phyloP scores from a whole-genome alignment of 768 basidiomycete genomes.

The Lactifluus echinatus region DNA sequence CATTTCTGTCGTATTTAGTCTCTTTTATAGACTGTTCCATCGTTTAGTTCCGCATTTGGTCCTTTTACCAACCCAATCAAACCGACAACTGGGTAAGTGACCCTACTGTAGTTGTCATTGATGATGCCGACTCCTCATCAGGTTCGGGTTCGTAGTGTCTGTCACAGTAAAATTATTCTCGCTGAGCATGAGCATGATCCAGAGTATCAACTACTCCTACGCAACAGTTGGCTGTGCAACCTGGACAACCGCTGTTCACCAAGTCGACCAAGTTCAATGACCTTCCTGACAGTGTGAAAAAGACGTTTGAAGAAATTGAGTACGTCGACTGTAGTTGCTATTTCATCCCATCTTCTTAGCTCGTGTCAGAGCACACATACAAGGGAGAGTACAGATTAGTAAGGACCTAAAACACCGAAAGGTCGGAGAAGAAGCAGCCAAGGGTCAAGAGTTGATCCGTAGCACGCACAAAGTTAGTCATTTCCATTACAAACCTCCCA shows the following conservation, averaged over 20 bases:
- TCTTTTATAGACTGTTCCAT: neutral
- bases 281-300: constrained; percentile 60
- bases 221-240: constrained; percentile 14
- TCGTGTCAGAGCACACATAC: constrained; percentile 49
- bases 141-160: constrained; percentile 12
- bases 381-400: constrained; percentile 71
- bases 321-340: constrained; percentile 28
- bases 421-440: constrained; percentile 63
- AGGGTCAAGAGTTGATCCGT: constrained; percentile 62
- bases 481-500: neutral
- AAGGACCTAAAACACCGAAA: constrained; percentile 72
- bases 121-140: neutral
- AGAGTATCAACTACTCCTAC: neutral
- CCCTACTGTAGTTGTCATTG: neutral
- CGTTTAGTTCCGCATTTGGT: constrained; percentile 31
- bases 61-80: constrained; percentile 10
- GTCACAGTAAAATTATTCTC: neutral
- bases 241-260: constrained; percentile 35
- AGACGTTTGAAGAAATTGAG: constrained; percentile 62
- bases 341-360: constrained; percentile 14
- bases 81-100: neutral
- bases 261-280: constrained; percentile 76
- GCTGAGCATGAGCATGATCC: constrained; percentile 14
- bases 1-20: neutral
- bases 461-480: constrained; percentile 52